Base-by-base conservation (phyloP, 2,329 filamentous ascomycete genomes). In the Pseudogymnoascus sp. region DNA sequence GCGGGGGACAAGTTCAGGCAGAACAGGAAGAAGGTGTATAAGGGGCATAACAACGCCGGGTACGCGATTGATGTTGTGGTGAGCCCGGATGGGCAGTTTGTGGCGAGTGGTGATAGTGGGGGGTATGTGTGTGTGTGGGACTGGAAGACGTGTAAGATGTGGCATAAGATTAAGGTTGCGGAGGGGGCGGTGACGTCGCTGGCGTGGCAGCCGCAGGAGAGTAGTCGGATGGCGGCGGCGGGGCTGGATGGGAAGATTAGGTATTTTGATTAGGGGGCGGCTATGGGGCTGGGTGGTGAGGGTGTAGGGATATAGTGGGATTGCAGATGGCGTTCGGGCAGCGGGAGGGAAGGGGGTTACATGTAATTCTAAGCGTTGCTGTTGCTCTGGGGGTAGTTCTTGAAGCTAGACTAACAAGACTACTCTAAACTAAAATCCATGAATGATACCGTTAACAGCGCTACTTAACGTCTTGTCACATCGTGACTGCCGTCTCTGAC, bases 111-210 rank as follows among this genome's bases (percentile, higher is more conserved):
- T 66, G 95, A 99, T 75, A 90, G 86, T 61, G 91, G 85, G 15
- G 95, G 96, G 36, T 97, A 85, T 71, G 86, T 96, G 59, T 96
- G 90, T 77, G 97, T 97, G 78, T 99, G 93, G 91, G 95, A 97
- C 77, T 99, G 93, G 91, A 99, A 99, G 84, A 97, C 92, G 40
- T 96, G 93, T 76, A 97, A 97, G 79, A 93, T 99, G 92, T 96
- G 91, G 77, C 91, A 96, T 78, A 97, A 97, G 82, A 86, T 99
- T 68, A 85, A 89, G 77, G 93, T 91, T 23, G 87, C 90, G 65
- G 92, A 91, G 63, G 85, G 88, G 62, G 86, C 93, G 4, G 82
- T 97, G 63, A 91, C 91, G n/a, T 90, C 88, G 68, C 85, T 95
- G 64, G 89, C 90, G 74, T 99, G 95, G 93, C 93, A 97, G 76